Evolutionary conservation across 352 stramenopile genomes (phyloP).

Genomic region (Phytophthora citricola): DNA sequence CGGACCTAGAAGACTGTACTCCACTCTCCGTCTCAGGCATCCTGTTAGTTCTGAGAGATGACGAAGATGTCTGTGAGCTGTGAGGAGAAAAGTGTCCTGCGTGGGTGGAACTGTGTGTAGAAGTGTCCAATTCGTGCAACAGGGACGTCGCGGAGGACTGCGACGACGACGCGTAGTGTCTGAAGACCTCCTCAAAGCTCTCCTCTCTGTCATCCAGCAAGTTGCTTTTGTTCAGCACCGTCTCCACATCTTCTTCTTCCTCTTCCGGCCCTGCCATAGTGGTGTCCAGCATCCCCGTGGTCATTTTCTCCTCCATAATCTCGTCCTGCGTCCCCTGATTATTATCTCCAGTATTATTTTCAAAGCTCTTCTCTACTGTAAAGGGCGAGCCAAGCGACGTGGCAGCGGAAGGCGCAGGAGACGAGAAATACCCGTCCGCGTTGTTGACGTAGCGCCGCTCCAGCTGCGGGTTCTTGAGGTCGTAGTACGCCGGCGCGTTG

Average conservation of each 20-base stretch:
- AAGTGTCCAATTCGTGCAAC: slow-evolving; percentile 49
- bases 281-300: slow-evolving; percentile 50
- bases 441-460: slow-evolving; percentile 87
- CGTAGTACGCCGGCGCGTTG: slow-evolving; percentile 84
- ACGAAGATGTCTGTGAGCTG: slow-evolving; percentile 37
- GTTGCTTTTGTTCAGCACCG: slow-evolving; percentile 40
- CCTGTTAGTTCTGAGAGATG: slow-evolving; percentile 14
- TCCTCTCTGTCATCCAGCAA: slow-evolving; percentile 51
- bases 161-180: slow-evolving; percentile 63
- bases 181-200: slow-evolving; percentile 64
- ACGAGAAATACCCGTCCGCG: slow-evolving; percentile 84
- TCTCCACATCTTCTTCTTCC: slow-evolving; percentile 27
- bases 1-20: slow-evolving; percentile 6
- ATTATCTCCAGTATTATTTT: too few relatives aligned
- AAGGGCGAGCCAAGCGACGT: slow-evolving; percentile 22
- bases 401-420: slow-evolving; percentile 24
- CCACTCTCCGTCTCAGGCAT: neutral
- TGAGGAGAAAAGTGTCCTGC: slow-evolving; percentile 34
- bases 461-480: slow-evolving; percentile 74
- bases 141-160: slow-evolving; percentile 53
- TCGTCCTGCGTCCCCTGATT: slow-evolving; percentile 37
- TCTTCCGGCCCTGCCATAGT: slow-evolving; percentile 36
- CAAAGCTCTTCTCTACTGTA: slow-evolving; percentile 6
- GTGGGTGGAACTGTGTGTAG: slow-evolving; percentile 38
- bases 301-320: slow-evolving; percentile 50